Base-by-base conservation (phyloP, 164 flowering plant genomes). In the Taxillus chinensis region DNA sequence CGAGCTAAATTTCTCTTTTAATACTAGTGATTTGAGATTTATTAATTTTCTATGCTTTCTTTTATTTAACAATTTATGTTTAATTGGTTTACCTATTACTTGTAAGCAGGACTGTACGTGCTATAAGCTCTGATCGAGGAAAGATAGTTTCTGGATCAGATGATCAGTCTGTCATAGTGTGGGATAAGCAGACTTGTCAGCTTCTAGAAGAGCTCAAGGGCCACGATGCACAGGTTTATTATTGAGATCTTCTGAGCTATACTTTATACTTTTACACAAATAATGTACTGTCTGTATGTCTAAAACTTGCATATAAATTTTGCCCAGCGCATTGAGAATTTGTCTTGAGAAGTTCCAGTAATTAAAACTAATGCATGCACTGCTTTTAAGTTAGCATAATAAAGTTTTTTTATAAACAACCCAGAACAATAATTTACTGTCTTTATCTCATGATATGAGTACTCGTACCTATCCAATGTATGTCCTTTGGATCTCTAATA, bases 141-240 rank as follows among this genome's bases (percentile, higher is more conserved):
- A 95, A 85, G 75, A 78, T 95, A 49, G 96, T 91, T 39, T 89
- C 99, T 7, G 99, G 99, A 67, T 91, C 99, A 27, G 99, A 95
- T 78, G 99, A 95, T 71, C 86, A 83, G 62, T 78, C 87, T 70
- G 83, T 91, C 14, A 76, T 95, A 45, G 97, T 95, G 45, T 95
- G 99, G 99, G 99, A 95, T 77, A 95, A 95, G 69, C 99, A 91
- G 75, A 89, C 96, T 39, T 63, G 77, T 63, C 93, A 87, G 73
- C 86, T 86, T 70, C 83, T 89, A 55, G 93, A 91, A 77, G 97
- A 91, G 72, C 79, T 95, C 60, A 95, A 89, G 74, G 99, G 96
- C 64, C 99, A 95, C 68, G 86, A 86, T 70, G 88, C 83, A 60
- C 90, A 82, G 91, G 97, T 89, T 64, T 67, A 9, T 58, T 13